Evolutionary conservation across 2,329 filamentous ascomycete genomes (phyloP), one percentile per base, ranked within the genome.

Genomic region (Fusarium sp.): DNA sequence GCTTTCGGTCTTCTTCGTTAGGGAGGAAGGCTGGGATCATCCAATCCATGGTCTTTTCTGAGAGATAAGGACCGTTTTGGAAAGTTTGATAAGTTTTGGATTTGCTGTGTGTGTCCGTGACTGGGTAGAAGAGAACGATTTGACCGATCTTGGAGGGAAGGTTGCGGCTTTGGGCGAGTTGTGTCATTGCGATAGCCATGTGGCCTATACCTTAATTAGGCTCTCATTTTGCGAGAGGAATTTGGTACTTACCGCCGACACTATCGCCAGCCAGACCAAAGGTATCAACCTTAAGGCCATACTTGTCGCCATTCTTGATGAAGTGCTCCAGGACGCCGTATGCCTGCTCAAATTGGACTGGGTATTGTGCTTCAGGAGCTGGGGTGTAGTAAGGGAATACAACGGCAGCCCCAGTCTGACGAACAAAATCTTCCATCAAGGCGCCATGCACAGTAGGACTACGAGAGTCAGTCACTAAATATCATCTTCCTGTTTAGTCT

Each of bases 31-130:
- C 66, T 0, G 40, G 55, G 3, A 68, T 68, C 66, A 69, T 69
- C 66, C 66, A 69, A 40, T 69, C 66, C 66, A 69, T 68, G 0
- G 64, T 68, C 59, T 61, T 69, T 42, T 69, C 66, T 6, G 59
- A 32, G 2, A 69, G 51, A 14, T 69, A 69, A 3, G 66, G 66
- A 7, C 66, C 66, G 11, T 69, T 42, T 21, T 61, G 47, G 27
- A 51, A 69, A 8, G 20, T 69, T 7, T 47, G 56, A 43, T 69
- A 69, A 0, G 66, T 69, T 7, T 56, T 37, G 0, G 65, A 69
- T 11, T 69, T 69, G 5, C 41, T 57, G 32, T 49, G 5, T 2
- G 65, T 69, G 18, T 69, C 66, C 9, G 65, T 69, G 5, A 69
- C 66, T 3, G 66, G 66, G 16, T 69, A 69, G 1, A 69, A n/a